Base-by-base conservation (phyloP, 805 yeast species). In the Candida nonsorbophila region DNA sequence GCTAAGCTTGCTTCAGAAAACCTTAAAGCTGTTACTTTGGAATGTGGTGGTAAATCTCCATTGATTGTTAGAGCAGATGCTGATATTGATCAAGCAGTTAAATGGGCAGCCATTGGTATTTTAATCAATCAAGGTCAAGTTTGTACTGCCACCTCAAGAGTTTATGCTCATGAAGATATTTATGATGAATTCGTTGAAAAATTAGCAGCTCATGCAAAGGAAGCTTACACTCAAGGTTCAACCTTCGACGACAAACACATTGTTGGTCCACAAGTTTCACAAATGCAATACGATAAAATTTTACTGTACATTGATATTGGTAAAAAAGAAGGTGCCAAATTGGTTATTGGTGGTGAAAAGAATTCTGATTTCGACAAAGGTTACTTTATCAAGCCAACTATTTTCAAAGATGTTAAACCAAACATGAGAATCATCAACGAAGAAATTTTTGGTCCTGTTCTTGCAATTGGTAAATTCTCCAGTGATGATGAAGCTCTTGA, bases 361-460 rank as follows among this genome's bases (percentile, higher is more conserved):
- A 53, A 67, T 44, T 42, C 67, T 34, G 51, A 41, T 14, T 44
- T 58, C 25, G 38, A 53, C 23, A 63, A 62, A 33, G 94, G 94
- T 4, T 84, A 57, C 58, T 85, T 61, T 53, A 64, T 84, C 42
- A 69, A 74, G 44, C 94, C 95, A 34, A 83, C 94, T 4, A 67
- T 85, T 24, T 84, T 84, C 44, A 69, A 79, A 15, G 83, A 82
- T 45, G 85, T 82, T 27, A 69, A 64, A 30, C 78, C 79, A 37
- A 53, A 67, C 18, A 78, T 79, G 74, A 63, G 70, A 36, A 73
- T 85, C 28, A 81, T 79, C 33, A 68, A 69, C 41, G 94, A 85
- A 55, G 95, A 85, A 58, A 84, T 85, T 34, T 85, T 85, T 54
- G 95, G 95, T 12, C 95, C 95, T 10, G 95, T 85, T 19, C 85